Base-by-base conservation (phyloP, 2,329 filamentous ascomycete species). In the Elsinoe australis region DNA sequence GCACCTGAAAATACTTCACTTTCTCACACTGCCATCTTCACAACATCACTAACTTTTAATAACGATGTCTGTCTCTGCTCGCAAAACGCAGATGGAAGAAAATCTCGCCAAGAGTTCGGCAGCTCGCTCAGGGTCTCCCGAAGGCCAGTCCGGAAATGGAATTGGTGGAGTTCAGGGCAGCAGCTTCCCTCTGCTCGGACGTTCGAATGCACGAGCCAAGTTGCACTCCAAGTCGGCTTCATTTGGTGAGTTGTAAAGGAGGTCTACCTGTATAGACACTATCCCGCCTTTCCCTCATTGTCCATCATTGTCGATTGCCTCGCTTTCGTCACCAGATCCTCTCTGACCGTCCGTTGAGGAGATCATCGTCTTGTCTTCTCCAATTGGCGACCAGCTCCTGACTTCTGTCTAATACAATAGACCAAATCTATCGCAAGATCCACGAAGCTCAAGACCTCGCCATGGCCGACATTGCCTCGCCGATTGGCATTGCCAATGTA, bases 401-500 rank as follows among this genome's bases (percentile, higher is more conserved):
- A 44, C 21, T 15, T 9, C 24, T 18, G 4, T 31, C 39, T 44
- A 31, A 44, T 24, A 2, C 14, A 32, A 17, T 19, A 48, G 45
- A 31, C 10, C 45, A 31, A 26, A 48, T 48, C 46, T 45, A 51
- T 38, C 24, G 26, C 33, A 42, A 42, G 45, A 38, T 38, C 42
- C 42, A 33, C 46, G 24, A 48, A 38, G 29, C 50, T 32, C 51
- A 51, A 45, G 29, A 53, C 44, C 50, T 55, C 61, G 65, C 58
- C 55, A 82, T 82, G 78, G 76, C 78, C 59, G 79, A 83, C 62
- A 78, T 76, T 56, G 72, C 76, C 52, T 76, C 78, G 61, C 79
- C 79, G 59, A 83, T 83, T 76, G 80, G 80, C 71, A 83, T 83
- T 78, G 80, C 80, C 74, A 83, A 83, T 67, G 79, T 82, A 69